A percentile compares a stretch with the other conserved stretches of the same genome.
Evolutionary conservation across 345 rosid species (phyloP).

Genomic region (Boechera divaricarpa): DNA sequence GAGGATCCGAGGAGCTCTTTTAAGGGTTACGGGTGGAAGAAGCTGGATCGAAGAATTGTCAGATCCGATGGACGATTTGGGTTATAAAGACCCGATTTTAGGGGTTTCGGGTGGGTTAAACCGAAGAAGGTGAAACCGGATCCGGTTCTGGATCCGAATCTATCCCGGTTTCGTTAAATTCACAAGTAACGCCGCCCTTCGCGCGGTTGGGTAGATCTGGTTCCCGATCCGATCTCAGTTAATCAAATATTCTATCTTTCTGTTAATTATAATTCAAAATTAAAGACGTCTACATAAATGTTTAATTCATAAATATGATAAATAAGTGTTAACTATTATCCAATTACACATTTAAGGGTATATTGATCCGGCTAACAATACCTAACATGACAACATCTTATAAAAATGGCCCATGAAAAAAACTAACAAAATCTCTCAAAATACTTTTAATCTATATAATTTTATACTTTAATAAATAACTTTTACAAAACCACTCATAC

Average conservation of each 20-base stretch:
- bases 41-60: conserved; percentile 41
- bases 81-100: conserved; percentile 34
- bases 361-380: no score
- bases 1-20: conserved; percentile 62
- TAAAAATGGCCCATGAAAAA: no score
- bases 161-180: conserved; percentile 16
- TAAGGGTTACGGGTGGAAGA: conserved; percentile 45
- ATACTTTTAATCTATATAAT: no score
- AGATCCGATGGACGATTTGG: conserved; percentile 39
- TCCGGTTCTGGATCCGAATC: conserved; percentile 16
- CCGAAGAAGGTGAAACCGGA: conserved; percentile 12
- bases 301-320: neutral
- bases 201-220: conserved; percentile 5
- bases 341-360: neutral
- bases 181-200: neutral
- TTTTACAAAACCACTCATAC: conserved; percentile 15
- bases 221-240: conserved; percentile 28
- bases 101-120: conserved; percentile 37
- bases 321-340: neutral
- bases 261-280: neutral
- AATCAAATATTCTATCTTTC: neutral
- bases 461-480: neutral
- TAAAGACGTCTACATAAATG: neutral
- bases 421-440: no score
- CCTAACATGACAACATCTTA: no score